A percentile compares a stretch with the other conserved stretches of the same genome.
Evolutionary conservation across 768 basidiomycete species (phyloP).

Genomic region (Hypholoma fasciculare): DNA sequence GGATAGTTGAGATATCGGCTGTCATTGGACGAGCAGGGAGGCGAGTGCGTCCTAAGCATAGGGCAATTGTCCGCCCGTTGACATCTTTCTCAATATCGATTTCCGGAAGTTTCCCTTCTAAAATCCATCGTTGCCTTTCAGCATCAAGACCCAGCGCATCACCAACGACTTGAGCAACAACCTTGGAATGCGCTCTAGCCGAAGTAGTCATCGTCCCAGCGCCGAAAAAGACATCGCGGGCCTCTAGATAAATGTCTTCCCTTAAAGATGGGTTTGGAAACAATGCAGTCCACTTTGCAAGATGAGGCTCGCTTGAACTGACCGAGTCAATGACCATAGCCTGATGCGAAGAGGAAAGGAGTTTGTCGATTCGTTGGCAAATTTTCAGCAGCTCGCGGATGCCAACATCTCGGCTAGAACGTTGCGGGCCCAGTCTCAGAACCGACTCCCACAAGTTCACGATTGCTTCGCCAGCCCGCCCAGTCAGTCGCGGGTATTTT

Average conservation of each 20-base stretch:
- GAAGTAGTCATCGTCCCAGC: slow-evolving; percentile 54
- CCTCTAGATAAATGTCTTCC: slow-evolving; percentile 88
- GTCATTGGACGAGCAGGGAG: slow-evolving; percentile 47
- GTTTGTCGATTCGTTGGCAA: slow-evolving; percentile 66
- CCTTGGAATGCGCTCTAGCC: slow-evolving; percentile 47
- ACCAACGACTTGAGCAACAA: slow-evolving; percentile 55
- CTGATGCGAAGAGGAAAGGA: slow-evolving; percentile 52
- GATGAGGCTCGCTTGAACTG: slow-evolving; percentile 7
- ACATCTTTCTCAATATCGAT: slow-evolving; percentile 68
- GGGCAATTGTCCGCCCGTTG: slow-evolving; percentile 56
- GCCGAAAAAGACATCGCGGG: slow-evolving; percentile 91
- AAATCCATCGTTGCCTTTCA: slow-evolving; percentile 72
- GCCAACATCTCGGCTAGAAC: slow-evolving; percentile 63
- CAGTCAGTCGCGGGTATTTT: slow-evolving; percentile 64
- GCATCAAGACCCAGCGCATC: slow-evolving; percentile 63
- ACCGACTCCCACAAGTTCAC: slow-evolving; percentile 73
- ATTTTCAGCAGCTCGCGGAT: slow-evolving; percentile 83
- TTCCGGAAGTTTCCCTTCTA: slow-evolving; percentile 64
- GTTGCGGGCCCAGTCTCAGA: slow-evolving; percentile 45
- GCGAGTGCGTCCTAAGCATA: slow-evolving; percentile 64
- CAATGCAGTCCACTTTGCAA: slow-evolving; percentile 37
- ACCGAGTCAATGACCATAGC: slow-evolving; percentile 41
- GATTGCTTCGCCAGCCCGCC: slow-evolving; percentile 45
- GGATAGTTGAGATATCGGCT: slow-evolving; percentile 29
- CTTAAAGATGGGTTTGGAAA: slow-evolving; percentile 75